Conservation (phyloP, 306 rosid species). For the Notholithocarpus densiflorus region DNA sequence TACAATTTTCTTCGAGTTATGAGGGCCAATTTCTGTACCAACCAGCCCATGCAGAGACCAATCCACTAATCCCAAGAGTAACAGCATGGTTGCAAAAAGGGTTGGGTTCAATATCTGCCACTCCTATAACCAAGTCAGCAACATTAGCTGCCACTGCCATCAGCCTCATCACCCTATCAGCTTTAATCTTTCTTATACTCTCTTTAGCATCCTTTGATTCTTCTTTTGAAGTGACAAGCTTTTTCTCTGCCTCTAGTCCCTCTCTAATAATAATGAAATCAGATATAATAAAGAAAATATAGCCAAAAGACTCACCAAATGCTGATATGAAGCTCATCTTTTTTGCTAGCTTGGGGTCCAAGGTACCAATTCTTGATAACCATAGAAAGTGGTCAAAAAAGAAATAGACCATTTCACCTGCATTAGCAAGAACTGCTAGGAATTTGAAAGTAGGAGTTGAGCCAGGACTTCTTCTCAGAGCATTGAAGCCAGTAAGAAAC, state of each 20-base stretch:
- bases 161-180: slow-evolving; percentile 84
- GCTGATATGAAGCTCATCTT: slow-evolving; percentile 78
- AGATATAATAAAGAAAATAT: slow-evolving; percentile 69
- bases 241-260: slow-evolving; percentile 58
- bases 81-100: slow-evolving; percentile 79
- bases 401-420: slow-evolving; percentile 92
- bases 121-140: slow-evolving; percentile 77
- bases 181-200: slow-evolving; percentile 43
- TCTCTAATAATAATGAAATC: slow-evolving; percentile 58
- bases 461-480: slow-evolving; percentile 68
- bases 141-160: slow-evolving; percentile 91
- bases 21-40: slow-evolving; percentile 99
- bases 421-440: slow-evolving; percentile 65
- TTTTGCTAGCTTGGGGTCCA: slow-evolving; percentile 54
- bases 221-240: slow-evolving; percentile 27
- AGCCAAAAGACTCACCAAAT: slow-evolving; percentile 90
- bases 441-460: slow-evolving; percentile 34
- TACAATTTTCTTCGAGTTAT: slow-evolving; percentile 1
- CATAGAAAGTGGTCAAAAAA: slow-evolving; percentile 93
- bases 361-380: slow-evolving; percentile 78
- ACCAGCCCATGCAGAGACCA: slow-evolving; percentile 99
- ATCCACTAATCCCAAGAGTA: slow-evolving; percentile 86
- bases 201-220: slow-evolving; percentile 30
- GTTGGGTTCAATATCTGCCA: slow-evolving; percentile 92
- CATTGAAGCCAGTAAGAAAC: slow-evolving; percentile 79